phyloP scores from a whole-genome alignment of 345 rosid genomes.

The Hypericum androsaemum region DNA sequence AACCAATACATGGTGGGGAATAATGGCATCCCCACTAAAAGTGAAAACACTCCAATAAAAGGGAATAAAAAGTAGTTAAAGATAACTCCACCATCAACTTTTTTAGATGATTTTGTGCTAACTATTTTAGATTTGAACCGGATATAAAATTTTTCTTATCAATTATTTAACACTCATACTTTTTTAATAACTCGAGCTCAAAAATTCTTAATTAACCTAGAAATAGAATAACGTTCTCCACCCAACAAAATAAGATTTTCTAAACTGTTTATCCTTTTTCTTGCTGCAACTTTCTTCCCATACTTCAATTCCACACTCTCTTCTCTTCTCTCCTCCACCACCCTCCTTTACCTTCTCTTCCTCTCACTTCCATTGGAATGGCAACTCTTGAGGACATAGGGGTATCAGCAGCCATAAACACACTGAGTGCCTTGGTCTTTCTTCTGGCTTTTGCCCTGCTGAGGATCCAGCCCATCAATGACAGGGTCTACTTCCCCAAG shows the following conservation, averaged over 20 bases:
- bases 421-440: conserved; percentile 60
- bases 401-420: conserved; percentile 76
- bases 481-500: conserved; percentile 88
- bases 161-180: too few relatives aligned
- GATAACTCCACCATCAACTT: too few relatives aligned
- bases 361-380: conserved; percentile 27
- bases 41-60: too few relatives aligned
- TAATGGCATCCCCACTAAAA: too few relatives aligned
- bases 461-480: conserved; percentile 82
- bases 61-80: too few relatives aligned
- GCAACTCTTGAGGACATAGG: conserved; percentile 82
- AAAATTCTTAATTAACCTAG: too few relatives aligned
- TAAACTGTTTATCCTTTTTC: conserved; percentile 4
- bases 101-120: too few relatives aligned
- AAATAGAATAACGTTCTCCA: too few relatives aligned
- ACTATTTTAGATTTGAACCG: too few relatives aligned
- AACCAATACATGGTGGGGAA: too few relatives aligned
- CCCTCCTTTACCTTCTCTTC: not conserved
- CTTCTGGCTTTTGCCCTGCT: conserved; percentile 82
- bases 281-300: not conserved
- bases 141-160: too few relatives aligned
- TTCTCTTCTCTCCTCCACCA: not conserved
- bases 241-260: not conserved
- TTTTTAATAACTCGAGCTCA: too few relatives aligned
- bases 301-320: not conserved